These are phyloP conservation scores for Themeda triandra DNA, from an alignment of 176 grass and related monocot genomes.

Conservation along the genomic window DNA sequence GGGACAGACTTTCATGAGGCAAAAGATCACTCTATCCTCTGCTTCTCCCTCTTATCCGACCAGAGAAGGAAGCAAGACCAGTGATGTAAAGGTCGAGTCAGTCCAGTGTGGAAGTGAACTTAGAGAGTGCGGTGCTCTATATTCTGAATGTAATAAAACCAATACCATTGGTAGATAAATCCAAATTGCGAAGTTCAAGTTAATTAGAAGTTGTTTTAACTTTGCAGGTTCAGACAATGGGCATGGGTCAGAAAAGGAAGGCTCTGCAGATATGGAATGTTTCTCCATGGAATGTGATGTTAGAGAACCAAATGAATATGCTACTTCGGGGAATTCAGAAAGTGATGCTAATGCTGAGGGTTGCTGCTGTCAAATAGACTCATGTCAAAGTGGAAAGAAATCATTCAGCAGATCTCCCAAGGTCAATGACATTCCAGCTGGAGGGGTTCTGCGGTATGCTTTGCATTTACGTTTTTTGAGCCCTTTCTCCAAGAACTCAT, in stretches of 20 bases:
- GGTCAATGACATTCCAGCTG: slow-evolving; percentile 59
- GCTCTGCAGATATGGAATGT: neutral
- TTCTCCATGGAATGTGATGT: slow-evolving; percentile 30
- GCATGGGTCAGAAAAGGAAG: slow-evolving; percentile 26
- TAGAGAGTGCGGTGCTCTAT: slow-evolving; percentile 57
- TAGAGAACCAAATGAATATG: slow-evolving; percentile 24
- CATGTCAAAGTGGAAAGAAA: slow-evolving; percentile 31
- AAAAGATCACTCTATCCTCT: slow-evolving; percentile 78
- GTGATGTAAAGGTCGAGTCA: slow-evolving; percentile 46
- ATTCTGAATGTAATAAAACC: slow-evolving; percentile 66
- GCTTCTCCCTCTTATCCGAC: slow-evolving; percentile 46
- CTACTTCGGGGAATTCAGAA: slow-evolving; percentile 21
- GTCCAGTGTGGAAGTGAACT: slow-evolving; percentile 55
- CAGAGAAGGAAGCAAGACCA: slow-evolving; percentile 53
- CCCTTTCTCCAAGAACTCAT: slow-evolving; percentile 53
- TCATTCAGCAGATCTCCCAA: slow-evolving; percentile 45
- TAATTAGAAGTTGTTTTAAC: slow-evolving; percentile 14
- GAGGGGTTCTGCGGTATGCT: slow-evolving; percentile 81
- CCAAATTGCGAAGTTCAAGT: slow-evolving; percentile 17
- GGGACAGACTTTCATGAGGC: slow-evolving; percentile 94
- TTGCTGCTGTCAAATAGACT: slow-evolving; percentile 39
- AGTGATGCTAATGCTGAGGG: slow-evolving; percentile 13
- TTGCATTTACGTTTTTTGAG: slow-evolving; percentile 91
- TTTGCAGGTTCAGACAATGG: slow-evolving; percentile 45
- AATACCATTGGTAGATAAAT: slow-evolving; percentile 35